Percentiles rank a stretch among this genome's conserved stretches.
phyloP scores from a whole-genome alignment of 2,329 filamentous ascomycete genomes.

The Ophiognomonia clavigignenti-juglandacearum region DNA sequence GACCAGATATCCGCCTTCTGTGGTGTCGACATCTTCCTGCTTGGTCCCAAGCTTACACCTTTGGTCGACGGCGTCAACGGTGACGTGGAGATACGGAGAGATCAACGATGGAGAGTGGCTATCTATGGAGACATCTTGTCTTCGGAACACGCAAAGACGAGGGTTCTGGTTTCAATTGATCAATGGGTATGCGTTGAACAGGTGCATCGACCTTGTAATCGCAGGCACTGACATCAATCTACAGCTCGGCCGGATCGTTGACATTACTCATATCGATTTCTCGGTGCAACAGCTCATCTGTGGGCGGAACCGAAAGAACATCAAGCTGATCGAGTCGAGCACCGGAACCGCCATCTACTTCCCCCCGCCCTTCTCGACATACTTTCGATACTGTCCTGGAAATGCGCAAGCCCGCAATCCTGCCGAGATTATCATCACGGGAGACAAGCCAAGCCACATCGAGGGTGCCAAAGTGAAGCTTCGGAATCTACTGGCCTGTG shows the following conservation, averaged over 20 bases:
- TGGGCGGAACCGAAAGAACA: slow-evolving; percentile 91
- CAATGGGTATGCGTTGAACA: slow-evolving; percentile 64
- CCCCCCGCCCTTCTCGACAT: slow-evolving; percentile 84
- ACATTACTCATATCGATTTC: slow-evolving; percentile 76
- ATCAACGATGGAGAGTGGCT: slow-evolving; percentile 85
- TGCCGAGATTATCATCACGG: slow-evolving; percentile 92
- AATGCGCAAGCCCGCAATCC: slow-evolving; percentile 78
- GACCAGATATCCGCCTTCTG: slow-evolving; percentile 84
- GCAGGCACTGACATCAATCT: slow-evolving; percentile 28
- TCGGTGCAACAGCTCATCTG: slow-evolving; percentile 89
- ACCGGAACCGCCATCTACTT: slow-evolving; percentile 98
- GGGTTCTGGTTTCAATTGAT: slow-evolving; percentile 95
- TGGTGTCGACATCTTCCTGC: slow-evolving; percentile 92
- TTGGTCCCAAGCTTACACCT: slow-evolving; percentile 82
- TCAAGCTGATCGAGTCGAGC: slow-evolving; percentile 93
- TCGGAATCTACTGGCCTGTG: slow-evolving; percentile 74
- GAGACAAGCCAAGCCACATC: slow-evolving; percentile 79
- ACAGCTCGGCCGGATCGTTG: slow-evolving; percentile 68
- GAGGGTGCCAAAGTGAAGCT: slow-evolving; percentile 86
- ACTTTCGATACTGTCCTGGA: slow-evolving; percentile 84
- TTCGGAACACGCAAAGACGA: slow-evolving; percentile 93
- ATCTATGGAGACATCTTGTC: slow-evolving; percentile 96
- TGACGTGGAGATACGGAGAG: slow-evolving; percentile 76
- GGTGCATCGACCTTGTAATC: neutral
- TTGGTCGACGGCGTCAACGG: slow-evolving; percentile 71